These are phyloP conservation scores for Aspergillus viridinutans DNA, from an alignment of 2,329 filamentous ascomycete genomes.

Conservation along the genomic window DNA sequence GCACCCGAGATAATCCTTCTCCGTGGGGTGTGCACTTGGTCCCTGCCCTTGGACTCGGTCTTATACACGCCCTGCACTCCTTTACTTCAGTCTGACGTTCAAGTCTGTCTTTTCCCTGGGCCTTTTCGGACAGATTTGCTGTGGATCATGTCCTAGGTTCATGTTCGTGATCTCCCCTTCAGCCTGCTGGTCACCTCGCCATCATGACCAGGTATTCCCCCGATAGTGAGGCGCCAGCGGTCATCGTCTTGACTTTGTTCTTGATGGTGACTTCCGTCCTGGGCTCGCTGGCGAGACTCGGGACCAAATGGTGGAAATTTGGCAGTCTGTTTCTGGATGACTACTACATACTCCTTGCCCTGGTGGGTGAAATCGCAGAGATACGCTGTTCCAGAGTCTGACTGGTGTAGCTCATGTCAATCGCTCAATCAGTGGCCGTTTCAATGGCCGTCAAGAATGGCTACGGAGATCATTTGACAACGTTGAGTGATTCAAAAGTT, in stretches of 20 bases:
- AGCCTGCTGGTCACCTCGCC: not conserved
- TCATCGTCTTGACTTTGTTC: conserved; percentile 26
- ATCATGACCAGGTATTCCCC: not conserved
- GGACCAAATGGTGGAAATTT: conserved; percentile 22
- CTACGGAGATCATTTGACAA: conserved; percentile 17
- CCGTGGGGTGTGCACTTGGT: no score
- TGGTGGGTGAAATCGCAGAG: conserved; percentile 9
- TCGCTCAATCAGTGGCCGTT: conserved; percentile 18
- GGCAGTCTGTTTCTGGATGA: conserved; percentile 22
- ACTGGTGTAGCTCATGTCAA: conserved; percentile 3
- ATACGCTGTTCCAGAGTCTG: not conserved
- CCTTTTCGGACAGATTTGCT: not conserved
- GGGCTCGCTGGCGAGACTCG: conserved; percentile 20
- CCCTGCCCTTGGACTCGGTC: not conserved
- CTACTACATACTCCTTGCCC: conserved; percentile 15
- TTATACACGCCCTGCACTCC: not conserved
- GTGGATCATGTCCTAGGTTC: not conserved
- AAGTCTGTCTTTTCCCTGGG: not conserved
- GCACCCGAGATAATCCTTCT: not conserved
- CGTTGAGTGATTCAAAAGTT: conserved; percentile 6
- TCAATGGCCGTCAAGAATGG: conserved; percentile 21
- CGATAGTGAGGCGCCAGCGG: conserved; percentile 11
- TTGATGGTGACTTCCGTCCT: conserved; percentile 22
- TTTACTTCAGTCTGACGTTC: not conserved
- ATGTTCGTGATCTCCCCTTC: not conserved